Base-by-base conservation (phyloP, 768 basidiomycete species). In the Coprinopsis cinerea region DNA sequence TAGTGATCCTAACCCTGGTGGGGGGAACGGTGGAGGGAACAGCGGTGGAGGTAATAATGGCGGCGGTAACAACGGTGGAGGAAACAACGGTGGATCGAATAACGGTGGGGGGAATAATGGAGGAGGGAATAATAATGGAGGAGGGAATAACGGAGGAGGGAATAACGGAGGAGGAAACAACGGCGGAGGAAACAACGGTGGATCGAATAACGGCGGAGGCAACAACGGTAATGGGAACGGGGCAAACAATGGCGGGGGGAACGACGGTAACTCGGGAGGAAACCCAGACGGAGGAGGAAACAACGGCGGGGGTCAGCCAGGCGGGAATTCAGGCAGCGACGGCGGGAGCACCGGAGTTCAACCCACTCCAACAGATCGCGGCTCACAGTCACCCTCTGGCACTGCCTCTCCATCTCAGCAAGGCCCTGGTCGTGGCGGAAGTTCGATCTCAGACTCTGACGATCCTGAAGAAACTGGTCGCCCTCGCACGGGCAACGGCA, bases 131-230 rank as follows among this genome's bases (percentile, higher is more conserved):
- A n/a, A n/a, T n/a, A n/a, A n/a, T 15, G 15, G 30, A 9, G 30
- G 30, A 32, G 30, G 30, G 15, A 32, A 32, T 32, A 15, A 15
- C 15, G 30, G 30, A 40, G 51, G 44, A 45, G 48, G 52, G 48
- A 40, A 35, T 13, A 22, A 42, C 27, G 18, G 47, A 37, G 47
- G 37, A 23, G 20, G 48, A 9, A 26, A 27, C 18, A 18, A 17
- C 13, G 22, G 27, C 34, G 20, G 23, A 22, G 26, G 2, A 10
- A 22, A 11, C 27, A 30, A 18, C 17, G 32, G 1, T 17, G 30
- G 28, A 13, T 20, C 4, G 15, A 15, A 20, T 43, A 25, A 20
- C 20, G 40, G 23, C 17, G 23, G 47, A 24, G n/a, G 44, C 36
- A 54, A 27, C 18, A 39, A 39, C 36, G 36, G 36, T 6, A 17